phyloP scores from a whole-genome alignment of 1,284 basidiomycete genomes.

The Cryptococcus sp. region DNA sequence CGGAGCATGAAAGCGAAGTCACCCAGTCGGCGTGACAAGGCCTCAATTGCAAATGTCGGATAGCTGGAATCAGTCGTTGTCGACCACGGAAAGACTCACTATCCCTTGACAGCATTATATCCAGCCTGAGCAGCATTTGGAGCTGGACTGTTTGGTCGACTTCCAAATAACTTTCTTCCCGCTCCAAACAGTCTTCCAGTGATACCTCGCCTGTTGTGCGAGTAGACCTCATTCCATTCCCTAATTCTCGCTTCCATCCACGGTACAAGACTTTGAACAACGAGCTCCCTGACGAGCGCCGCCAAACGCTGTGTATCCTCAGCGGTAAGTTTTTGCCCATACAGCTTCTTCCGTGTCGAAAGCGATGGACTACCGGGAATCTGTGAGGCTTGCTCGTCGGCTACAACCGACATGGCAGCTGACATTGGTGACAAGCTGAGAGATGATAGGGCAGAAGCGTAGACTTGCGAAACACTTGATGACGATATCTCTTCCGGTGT shows the following conservation, averaged over 20 bases:
- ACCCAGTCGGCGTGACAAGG: slow-evolving; percentile 64
- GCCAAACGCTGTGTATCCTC: slow-evolving; percentile 75
- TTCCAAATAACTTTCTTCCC: slow-evolving; percentile 53
- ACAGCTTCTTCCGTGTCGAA: slow-evolving; percentile 22
- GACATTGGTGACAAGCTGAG: slow-evolving; percentile 36
- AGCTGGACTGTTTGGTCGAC: slow-evolving; percentile 40
- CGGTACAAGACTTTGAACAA: slow-evolving; percentile 84
- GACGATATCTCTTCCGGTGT: slow-evolving; percentile 24
- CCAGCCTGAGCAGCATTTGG: slow-evolving; percentile 26
- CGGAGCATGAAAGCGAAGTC: slow-evolving; percentile 92
- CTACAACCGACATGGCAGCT: slow-evolving; percentile 15
- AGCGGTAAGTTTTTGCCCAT: slow-evolving; percentile 56
- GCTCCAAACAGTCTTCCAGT: slow-evolving; percentile 84
- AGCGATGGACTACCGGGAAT: slow-evolving; percentile 12
- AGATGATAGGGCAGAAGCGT: slow-evolving; percentile 38
- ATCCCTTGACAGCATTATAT: slow-evolving; percentile 43
- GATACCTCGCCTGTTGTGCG: slow-evolving; percentile 75
- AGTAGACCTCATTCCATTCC: slow-evolving; percentile 91
- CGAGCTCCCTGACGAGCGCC: slow-evolving; percentile 81
- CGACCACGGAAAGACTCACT: slow-evolving; percentile 36
- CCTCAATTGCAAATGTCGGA: slow-evolving; percentile 48
- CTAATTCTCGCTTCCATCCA: slow-evolving; percentile 94
- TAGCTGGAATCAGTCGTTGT: slow-evolving; percentile 39
- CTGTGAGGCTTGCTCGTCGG: slow-evolving; percentile 10
- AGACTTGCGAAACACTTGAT: slow-evolving; percentile 35